A percentile compares a stretch with the other conserved stretches of the same genome.
Evolutionary conservation across 202 grass and related monocot species (phyloP).

Genomic region (Panicum hallii): DNA sequence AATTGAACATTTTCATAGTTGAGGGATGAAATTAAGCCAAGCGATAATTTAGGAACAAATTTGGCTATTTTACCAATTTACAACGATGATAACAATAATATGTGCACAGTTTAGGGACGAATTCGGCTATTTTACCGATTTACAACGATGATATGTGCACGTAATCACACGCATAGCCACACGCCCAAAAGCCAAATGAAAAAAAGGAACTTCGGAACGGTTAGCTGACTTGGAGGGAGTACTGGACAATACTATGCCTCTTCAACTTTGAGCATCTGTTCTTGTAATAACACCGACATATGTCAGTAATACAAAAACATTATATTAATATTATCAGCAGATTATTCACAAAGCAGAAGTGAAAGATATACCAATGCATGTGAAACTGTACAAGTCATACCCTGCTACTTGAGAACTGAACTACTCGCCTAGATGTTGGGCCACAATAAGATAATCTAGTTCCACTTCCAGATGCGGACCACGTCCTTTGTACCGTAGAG

Average conservation of each 20-base stretch:
- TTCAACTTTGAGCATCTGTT: neutral
- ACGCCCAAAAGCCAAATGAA: too few relatives aligned
- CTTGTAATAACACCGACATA: neutral
- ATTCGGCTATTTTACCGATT: too few relatives aligned
- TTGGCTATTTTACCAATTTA: too few relatives aligned
- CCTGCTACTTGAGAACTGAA: constrained; percentile 97
- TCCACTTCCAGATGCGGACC: constrained; percentile 61
- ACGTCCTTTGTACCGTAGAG: constrained; percentile 81
- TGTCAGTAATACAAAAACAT: neutral
- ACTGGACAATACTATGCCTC: neutral
- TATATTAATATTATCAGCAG: neutral
- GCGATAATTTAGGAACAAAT: too few relatives aligned
- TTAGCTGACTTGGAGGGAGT: neutral
- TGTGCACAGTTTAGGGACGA: too few relatives aligned
- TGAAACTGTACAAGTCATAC: constrained; percentile 48
- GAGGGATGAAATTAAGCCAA: too few relatives aligned
- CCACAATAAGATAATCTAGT: constrained; percentile 89
- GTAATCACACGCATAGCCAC: too few relatives aligned
- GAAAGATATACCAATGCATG: constrained; percentile 13
- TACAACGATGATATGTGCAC: too few relatives aligned
- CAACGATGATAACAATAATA: too few relatives aligned
- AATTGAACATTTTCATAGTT: too few relatives aligned
- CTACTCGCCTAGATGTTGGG: constrained; percentile 90
- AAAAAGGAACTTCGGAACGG: too few relatives aligned
- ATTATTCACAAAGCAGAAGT: neutral